Conservation (phyloP, 768 basidiomycete genomes). For the Rhizopogon sp. region DNA sequence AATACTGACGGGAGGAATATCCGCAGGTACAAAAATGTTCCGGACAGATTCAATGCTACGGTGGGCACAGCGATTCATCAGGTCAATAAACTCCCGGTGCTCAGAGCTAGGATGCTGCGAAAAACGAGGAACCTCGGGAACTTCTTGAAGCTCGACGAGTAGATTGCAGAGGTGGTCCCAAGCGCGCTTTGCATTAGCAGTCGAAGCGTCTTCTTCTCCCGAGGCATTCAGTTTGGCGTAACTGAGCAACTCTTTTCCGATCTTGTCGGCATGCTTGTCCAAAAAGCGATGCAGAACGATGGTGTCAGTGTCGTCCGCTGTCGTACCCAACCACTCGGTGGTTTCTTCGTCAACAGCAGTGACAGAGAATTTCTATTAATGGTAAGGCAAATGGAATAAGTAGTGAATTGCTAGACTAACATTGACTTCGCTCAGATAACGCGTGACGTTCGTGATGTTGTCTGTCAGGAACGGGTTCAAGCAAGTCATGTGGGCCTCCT, state of each 20-base stretch:
- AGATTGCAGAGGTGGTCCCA: conserved; percentile 81
- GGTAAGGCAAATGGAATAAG: not conserved
- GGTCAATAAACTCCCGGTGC: conserved; percentile 61
- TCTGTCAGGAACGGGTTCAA: conserved; percentile 70
- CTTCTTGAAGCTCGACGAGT: conserved; percentile 73
- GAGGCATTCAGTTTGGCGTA: conserved; percentile 46
- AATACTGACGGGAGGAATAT: conserved; percentile 37
- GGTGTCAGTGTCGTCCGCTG: conserved; percentile 78
- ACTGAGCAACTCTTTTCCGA: conserved; percentile 82
- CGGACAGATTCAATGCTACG: conserved; percentile 58
- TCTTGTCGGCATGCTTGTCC: conserved; percentile 80
- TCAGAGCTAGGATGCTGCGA: conserved; percentile 41
- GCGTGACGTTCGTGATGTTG: conserved; percentile 69
- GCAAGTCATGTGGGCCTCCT: conserved; percentile 80
- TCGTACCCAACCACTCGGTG: conserved; percentile 72
- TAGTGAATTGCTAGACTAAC: conserved; percentile 32
- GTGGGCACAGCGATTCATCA: conserved; percentile 61
- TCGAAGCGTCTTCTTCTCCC: conserved; percentile 48
- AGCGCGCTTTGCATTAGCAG: conserved; percentile 66
- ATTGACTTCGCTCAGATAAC: conserved; percentile 72
- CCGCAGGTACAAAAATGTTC: conserved; percentile 59
- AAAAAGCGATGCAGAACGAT: conserved; percentile 83
- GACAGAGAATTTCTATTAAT: conserved; percentile 36
- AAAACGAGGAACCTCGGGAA: conserved; percentile 60
- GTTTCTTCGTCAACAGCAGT: conserved; percentile 51